Evolutionary conservation across 306 rosid species (phyloP).

Genomic region (Lathyrus tuberosus): DNA sequence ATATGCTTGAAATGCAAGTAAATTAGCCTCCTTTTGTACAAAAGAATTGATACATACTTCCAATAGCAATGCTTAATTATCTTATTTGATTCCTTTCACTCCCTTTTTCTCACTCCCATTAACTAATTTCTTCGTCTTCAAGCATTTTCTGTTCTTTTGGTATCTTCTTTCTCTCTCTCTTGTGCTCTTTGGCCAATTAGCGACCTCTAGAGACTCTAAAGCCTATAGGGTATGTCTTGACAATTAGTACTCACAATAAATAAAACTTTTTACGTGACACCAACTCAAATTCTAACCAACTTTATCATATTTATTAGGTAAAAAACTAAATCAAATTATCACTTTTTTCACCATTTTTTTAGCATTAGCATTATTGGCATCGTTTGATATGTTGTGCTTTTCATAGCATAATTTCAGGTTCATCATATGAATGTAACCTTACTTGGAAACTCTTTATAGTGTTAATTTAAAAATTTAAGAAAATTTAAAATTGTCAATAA

Average conservation of each 20-base stretch:
- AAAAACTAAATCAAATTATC: no score
- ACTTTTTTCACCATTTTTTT: no score
- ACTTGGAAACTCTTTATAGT: no score
- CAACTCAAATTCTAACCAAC: no score
- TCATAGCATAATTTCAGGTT: no score
- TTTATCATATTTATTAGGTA: no score
- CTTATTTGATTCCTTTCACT: constrained; percentile 38
- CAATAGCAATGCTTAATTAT: constrained; percentile 38
- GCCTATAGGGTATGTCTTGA: not conserved
- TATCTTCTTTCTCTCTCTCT: not conserved
- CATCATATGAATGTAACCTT: no score
- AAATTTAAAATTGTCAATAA: no score
- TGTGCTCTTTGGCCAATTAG: constrained; percentile 1
- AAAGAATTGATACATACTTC: constrained; percentile 28
- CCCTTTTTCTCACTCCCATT: constrained; percentile 35
- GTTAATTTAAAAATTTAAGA: no score
- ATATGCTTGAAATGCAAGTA: constrained; percentile 69
- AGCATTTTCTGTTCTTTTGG: constrained; percentile 20
- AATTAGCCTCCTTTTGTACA: constrained; percentile 41
- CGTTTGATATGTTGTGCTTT: no score
- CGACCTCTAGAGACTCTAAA: not conserved
- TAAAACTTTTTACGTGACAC: not conserved
- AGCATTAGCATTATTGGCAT: no score
- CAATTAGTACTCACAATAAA: not conserved
- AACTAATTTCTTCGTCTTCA: constrained; percentile 38